Base-by-base conservation (phyloP, 2,329 filamentous ascomycete genomes). In the Aureobasidium sp. region DNA sequence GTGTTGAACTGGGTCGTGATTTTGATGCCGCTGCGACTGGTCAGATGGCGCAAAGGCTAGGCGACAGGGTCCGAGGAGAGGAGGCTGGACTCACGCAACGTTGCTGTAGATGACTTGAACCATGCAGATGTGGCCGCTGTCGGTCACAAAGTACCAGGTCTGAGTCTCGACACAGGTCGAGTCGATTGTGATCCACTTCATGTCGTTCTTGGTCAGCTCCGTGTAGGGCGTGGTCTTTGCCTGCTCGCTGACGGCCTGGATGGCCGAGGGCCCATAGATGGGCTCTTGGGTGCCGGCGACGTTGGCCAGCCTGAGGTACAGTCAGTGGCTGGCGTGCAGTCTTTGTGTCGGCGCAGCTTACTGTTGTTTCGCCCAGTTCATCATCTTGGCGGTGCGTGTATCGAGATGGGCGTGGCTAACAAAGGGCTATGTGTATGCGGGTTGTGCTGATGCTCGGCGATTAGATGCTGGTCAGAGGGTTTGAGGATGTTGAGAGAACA, bases 61-160 rank as follows among this genome's bases (percentile, higher is more conserved):
- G 64, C 55, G 57, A 7, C 13, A 43, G 31, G 23, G n/a, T n/a
- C n/a, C n/a, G n/a, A n/a, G n/a, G n/a, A n/a, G n/a, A n/a, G n/a
- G n/a, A n/a, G 11, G 5, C 6, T 29, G 35, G 17, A 29, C 87
- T 75, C 85, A 96, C 92, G 84, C 88, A 73, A 99, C 89, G 76
- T 96, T 96, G 79, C 89, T 97, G 81, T 97, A 96, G 74, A 99
- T 96, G 75, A 97, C 82, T 80, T 99, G 94, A 63, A 84, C 84
- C 74, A 96, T 83, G 57, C 82, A 89, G 65, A 92, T 74, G 64
- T 86, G 81, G 54, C 94, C 94, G 62, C 79, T 84, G 64, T 96
- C 89, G 60, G 87, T 80, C 75, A 86, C 86, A 70, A 96, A 77
- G 78, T 99, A 99, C 78, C 96, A 99, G 64, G 83, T 91, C 78